Evolutionary conservation across 192 early-diverging fungal species (phyloP).

Genomic region (Phlyctochytrium bullatum): DNA sequence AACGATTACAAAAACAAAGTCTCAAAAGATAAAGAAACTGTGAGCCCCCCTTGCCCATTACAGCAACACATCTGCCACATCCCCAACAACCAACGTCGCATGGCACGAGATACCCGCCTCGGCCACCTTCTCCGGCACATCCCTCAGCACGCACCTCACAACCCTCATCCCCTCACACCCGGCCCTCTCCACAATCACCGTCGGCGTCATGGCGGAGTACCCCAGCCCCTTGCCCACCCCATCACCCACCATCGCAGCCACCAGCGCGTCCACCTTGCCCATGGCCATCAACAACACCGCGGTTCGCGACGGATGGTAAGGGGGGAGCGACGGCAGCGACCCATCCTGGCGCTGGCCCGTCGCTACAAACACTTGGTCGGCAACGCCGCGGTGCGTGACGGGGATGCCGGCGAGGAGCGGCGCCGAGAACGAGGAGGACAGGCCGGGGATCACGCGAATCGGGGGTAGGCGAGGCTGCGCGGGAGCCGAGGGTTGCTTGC

Average conservation of each 20-base stretch:
- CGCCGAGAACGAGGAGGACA: conserved; percentile 74
- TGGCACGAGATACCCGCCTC: conserved; percentile 65
- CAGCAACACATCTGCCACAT: conserved; percentile 44
- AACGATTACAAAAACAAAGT: too few species aligned
- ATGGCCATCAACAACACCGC: conserved; percentile 84
- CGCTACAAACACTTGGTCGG: conserved; percentile 77
- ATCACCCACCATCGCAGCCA: conserved; percentile 47
- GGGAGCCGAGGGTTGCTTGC: too few species aligned
- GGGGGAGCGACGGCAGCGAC: conserved; percentile 68
- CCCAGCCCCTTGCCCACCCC: conserved; percentile 14
- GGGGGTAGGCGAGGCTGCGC: too few species aligned
- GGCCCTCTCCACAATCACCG: conserved; percentile 77
- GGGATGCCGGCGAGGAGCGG: conserved; percentile 77
- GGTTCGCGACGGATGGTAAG: conserved; percentile 62
- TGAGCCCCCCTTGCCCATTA: too few species aligned
- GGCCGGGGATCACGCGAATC: conserved; percentile 71
- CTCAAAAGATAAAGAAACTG: too few species aligned
- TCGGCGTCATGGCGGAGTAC: conserved; percentile 66
- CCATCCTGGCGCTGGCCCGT: conserved; percentile 69
- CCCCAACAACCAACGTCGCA: conserved; percentile 70
- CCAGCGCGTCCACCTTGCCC: conserved; percentile 61
- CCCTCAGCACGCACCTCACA: conserved; percentile 56
- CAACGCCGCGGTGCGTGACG: conserved; percentile 78
- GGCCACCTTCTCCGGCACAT: conserved; percentile 59
- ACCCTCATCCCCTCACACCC: conserved; percentile 73